Percentiles rank a stretch among this genome's conserved stretches.
phyloP scores from a whole-genome alignment of 129 eudicot genomes.

The Daucus carota region DNA sequence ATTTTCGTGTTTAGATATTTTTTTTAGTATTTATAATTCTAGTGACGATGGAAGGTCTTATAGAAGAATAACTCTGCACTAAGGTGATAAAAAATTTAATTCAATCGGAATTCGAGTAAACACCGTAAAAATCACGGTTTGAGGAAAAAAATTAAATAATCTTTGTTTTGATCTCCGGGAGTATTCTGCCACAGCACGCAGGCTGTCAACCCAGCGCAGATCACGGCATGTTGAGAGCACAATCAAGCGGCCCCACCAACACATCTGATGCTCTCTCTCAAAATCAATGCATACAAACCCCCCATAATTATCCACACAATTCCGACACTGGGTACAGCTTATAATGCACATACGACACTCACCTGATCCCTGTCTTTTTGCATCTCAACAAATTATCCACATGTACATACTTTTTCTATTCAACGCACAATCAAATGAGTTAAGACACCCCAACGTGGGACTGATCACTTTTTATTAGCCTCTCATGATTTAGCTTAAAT shows the following conservation, averaged over 20 bases:
- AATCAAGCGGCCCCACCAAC: neutral
- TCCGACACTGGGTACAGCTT: constrained; percentile 5
- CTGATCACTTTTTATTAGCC: neutral
- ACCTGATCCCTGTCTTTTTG: neutral
- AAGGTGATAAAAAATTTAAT: too few relatives aligned
- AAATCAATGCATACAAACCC: neutral
- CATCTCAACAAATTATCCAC: neutral
- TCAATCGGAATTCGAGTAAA: too few relatives aligned
- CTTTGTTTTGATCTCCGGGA: too few relatives aligned
- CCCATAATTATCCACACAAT: neutral
- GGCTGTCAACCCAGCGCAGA: constrained; percentile 2
- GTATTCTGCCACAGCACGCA: neutral
- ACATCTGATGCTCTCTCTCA: neutral
- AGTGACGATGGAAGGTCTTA: too few relatives aligned
- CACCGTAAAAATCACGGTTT: too few relatives aligned
- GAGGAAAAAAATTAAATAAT: too few relatives aligned
- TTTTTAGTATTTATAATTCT: too few relatives aligned
- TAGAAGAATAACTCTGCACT: too few relatives aligned
- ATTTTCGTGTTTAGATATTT: too few relatives aligned
- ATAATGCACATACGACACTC: constrained; percentile 2
- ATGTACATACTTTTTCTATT: neutral
- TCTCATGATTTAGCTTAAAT: neutral
- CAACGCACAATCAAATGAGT: neutral
- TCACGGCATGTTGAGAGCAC: neutral
- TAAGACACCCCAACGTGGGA: constrained; percentile 1